Percentiles rank a stretch among this genome's conserved stretches.
phyloP scores from a whole-genome alignment of 2,329 filamentous ascomycete species.

The Neofusicoccum laricinum region DNA sequence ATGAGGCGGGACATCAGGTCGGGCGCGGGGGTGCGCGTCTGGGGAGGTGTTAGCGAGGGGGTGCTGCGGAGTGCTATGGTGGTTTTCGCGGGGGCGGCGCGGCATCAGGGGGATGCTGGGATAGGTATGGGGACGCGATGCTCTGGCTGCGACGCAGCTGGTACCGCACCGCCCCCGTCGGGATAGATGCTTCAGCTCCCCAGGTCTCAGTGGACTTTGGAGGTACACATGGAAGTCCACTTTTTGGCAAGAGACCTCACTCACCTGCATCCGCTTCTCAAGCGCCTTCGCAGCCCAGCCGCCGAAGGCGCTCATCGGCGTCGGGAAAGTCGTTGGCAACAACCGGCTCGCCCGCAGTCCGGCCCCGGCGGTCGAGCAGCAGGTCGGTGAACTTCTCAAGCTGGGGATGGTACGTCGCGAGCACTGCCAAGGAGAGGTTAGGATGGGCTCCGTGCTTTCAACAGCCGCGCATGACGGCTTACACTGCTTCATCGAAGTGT shows the following conservation, averaged over 20 bases:
- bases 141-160: no score
- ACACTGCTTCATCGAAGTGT: conserved; percentile 30
- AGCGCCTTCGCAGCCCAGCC: not conserved
- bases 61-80: no score
- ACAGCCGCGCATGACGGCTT: not conserved
- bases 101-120: no score
- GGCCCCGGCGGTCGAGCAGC: not conserved
- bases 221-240: no score
- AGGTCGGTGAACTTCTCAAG: not conserved
- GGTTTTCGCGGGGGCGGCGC: no score
- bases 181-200: not conserved
- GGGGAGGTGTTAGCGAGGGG: no score
- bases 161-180: not conserved
- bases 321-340: not conserved
- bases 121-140: no score
- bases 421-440: not conserved
- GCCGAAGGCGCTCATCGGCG: not conserved
- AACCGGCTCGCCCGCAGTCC: not conserved
- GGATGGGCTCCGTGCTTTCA: not conserved
- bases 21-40: conserved; percentile 20
- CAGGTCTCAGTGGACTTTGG: no score
- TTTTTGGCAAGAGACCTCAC: no score
- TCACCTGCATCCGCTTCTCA: not conserved
- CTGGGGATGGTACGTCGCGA: not conserved
- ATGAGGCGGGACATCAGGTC: conserved; percentile 28